Evolutionary conservation across 495 filamentous ascomycete species (phyloP), one percentile per base, ranked within the genome.

Genomic region (Tuber melanosporum): DNA sequence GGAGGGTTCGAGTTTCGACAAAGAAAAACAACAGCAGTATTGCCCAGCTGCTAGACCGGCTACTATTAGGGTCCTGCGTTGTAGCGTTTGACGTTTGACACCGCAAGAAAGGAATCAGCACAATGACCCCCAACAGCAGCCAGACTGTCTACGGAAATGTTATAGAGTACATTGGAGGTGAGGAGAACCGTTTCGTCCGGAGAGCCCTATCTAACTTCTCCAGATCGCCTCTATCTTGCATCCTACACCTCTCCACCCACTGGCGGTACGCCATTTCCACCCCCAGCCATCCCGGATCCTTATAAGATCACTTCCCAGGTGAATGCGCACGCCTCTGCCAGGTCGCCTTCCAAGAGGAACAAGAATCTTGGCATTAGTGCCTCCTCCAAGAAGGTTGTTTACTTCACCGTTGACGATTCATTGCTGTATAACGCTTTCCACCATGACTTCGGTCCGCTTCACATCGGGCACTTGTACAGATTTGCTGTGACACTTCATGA

Each of bases 401-500:
- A 99, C 85, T 99, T 99, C 85, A 94, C 94, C 5, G 90, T 98
- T 76, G 96, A 99, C 82, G 92, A 97, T 82, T 91, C 87, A 45
- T 89, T 99, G 20, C 88, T 97, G 41, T 99, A 99, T 87, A 98
- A 99, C 83, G 93, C 94, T 12, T 99, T 99, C 86, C 94, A 98
- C 85, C 94, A 95, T 76, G 95, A 99, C 85, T 99, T 99, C 84
- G 95, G 95, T 77, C 95, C 95, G 80, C 87, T 98, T 39, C 96
- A 99, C 86, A 96, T 98, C 73, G 95, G 96, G 7, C 95, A 99
- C 82, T 86, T 98, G 43, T 98, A 99, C 86, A 89, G 95, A 49
- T 99, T 98, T 85, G 94, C 96, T 2, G 90, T 98, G 45, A 89
- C 93, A 69, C 92, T 99, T 83, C 96, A 99, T 82, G 94, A 98